Conservation (phyloP, 108 stramenopile genomes). For the Aurantiochytrium sp. region DNA sequence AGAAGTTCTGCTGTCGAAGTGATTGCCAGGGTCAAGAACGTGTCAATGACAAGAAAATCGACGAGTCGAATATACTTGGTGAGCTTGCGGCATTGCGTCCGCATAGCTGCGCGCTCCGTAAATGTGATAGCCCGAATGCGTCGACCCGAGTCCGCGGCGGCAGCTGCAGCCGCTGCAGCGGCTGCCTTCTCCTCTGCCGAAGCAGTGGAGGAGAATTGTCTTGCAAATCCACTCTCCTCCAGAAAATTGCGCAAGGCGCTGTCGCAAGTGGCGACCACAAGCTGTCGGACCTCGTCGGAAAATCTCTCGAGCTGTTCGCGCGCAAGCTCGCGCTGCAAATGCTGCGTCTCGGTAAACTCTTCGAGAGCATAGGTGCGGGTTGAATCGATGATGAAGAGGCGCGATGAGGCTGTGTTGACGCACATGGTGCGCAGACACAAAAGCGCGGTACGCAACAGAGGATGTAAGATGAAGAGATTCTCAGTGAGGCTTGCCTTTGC, state of each 20-base stretch:
- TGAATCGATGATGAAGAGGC: constrained; percentile 29
- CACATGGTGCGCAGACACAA: constrained; percentile 28
- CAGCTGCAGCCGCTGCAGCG: not conserved
- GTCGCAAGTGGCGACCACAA: constrained; percentile 31
- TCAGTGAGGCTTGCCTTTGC: constrained; percentile 13
- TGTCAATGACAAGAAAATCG: constrained; percentile 17
- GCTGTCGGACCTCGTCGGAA: not conserved
- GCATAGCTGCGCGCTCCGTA: constrained; percentile 19
- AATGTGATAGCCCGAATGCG: constrained; percentile 25
- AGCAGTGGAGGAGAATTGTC: not conserved
- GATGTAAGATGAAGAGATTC: constrained; percentile 41
- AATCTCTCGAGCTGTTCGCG: constrained; percentile 2
- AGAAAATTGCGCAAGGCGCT: not conserved
- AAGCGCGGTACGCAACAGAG: constrained; percentile 36
- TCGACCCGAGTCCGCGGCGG: constrained; percentile 27
- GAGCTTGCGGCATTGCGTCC: constrained; percentile 11
- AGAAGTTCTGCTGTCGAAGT: not conserved
- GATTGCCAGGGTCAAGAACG: not conserved
- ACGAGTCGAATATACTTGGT: not conserved
- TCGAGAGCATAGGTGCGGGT: constrained; percentile 36
- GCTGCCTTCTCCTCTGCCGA: constrained; percentile 48
- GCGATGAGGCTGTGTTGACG: constrained; percentile 14
- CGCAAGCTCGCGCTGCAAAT: constrained; percentile 17
- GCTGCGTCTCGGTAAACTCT: constrained; percentile 41
- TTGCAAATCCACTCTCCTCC: not conserved